Percentiles rank a stretch among this genome's conserved stretches.
These are phyloP conservation scores for Platanus orientalis DNA, from an alignment of 164 flowering plant species.

Conservation along the genomic window DNA sequence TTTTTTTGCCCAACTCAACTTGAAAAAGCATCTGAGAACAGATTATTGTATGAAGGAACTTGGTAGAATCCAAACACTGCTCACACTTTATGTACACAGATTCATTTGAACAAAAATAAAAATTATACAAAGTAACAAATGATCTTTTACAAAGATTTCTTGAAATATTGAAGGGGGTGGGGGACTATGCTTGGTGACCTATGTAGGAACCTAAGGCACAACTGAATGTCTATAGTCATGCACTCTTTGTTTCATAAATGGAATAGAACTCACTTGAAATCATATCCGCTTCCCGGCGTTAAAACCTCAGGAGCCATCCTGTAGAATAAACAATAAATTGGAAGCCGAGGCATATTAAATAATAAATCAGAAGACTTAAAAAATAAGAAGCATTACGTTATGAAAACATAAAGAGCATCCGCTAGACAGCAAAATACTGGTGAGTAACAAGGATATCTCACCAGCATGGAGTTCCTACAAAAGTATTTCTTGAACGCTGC, in stretches of 20 bases:
- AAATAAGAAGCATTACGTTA: too few species aligned
- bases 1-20: too few species aligned
- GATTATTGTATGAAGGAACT: too few species aligned
- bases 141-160: not conserved
- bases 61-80: not conserved
- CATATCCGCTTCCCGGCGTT: slow-evolving; percentile 87
- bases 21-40: too few species aligned
- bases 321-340: slow-evolving; percentile 14
- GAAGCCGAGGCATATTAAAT: not conserved
- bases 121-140: not conserved
- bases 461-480: slow-evolving; percentile 97
- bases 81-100: not conserved
- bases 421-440: too few species aligned
- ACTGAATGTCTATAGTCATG: not conserved
- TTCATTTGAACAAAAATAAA: not conserved
- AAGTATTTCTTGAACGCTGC: slow-evolving; percentile 77
- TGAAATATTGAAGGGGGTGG: not conserved
- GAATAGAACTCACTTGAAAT: slow-evolving; percentile 63
- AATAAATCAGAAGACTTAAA: not conserved
- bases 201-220: not conserved
- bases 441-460: slow-evolving; percentile 16
- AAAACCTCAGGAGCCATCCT: slow-evolving; percentile 98
- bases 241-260: not conserved
- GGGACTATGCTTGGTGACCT: not conserved
- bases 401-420: not conserved